Evolutionary conservation across 2,329 filamentous ascomycete species (phyloP).

Genomic region (Hypoxylon sp.): DNA sequence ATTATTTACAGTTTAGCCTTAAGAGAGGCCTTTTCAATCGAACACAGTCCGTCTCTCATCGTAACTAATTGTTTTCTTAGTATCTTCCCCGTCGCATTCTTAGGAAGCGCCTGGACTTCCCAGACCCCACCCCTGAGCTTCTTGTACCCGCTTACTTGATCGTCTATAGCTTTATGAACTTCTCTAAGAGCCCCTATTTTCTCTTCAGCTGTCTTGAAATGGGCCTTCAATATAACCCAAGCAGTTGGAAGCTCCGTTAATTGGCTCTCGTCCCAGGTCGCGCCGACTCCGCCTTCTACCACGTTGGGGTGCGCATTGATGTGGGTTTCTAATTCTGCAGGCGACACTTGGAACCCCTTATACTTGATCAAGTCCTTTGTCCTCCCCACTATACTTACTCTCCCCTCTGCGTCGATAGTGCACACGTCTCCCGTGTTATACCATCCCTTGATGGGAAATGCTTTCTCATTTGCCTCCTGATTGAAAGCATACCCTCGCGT

Average conservation of each 20-base stretch:
- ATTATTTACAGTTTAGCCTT: constrained; percentile 33
- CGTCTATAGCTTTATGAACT: constrained; percentile 54
- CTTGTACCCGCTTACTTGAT: constrained; percentile 60
- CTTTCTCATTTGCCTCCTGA: constrained; percentile 56
- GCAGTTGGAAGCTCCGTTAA: constrained; percentile 58
- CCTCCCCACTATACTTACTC: constrained; percentile 56
- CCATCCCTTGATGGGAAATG: constrained; percentile 59
- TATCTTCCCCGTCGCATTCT: constrained; percentile 59
- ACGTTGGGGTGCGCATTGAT: constrained; percentile 58
- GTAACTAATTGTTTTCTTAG: constrained; percentile 53
- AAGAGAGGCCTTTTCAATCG: constrained; percentile 37
- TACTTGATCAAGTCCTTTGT: constrained; percentile 62
- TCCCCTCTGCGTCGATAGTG: constrained; percentile 53
- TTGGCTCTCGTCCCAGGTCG: constrained; percentile 57
- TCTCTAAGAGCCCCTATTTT: constrained; percentile 47
- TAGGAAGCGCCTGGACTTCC: constrained; percentile 54
- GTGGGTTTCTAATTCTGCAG: constrained; percentile 56
- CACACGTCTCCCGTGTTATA: constrained; percentile 64
- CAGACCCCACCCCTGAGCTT: constrained; percentile 58
- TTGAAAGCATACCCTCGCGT: constrained; percentile 60
- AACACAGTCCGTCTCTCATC: constrained; percentile 54
- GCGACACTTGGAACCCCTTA: constrained; percentile 60
- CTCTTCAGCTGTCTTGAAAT: constrained; percentile 43
- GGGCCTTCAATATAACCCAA: constrained; percentile 56
- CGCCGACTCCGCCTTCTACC: constrained; percentile 55